Evolutionary conservation across 805 yeast genomes (phyloP), one percentile per base, ranked within the genome.

Genomic region (Candida chilensis): DNA sequence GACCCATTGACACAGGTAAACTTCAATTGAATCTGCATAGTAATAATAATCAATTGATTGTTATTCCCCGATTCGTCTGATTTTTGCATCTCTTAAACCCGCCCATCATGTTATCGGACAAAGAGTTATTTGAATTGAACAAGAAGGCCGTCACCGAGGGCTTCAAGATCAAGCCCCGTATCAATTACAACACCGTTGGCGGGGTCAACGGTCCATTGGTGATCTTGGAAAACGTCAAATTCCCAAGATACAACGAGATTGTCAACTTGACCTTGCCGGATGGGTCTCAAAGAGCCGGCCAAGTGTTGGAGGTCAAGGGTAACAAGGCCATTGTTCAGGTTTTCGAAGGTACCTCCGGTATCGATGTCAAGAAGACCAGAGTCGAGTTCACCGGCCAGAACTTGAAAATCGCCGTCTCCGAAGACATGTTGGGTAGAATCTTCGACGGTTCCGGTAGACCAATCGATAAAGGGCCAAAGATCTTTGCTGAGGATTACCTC

Each of bases 361-460:
- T 92, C 46, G 99, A 92, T 67, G 97, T 92, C 39, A 88, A 92
- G 66, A 92, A 88, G 67, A 92, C 99, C 30, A 74, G 87, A 36
- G 95, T 94, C 37, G 97, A 94, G 61, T 90, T 92, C 64, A 88
- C 98, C 24, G 98, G 99, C 38, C 78, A 90, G 56, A 84, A 77
- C 59, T 71, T 92, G 69, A 84, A 78, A 58, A 85, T 92, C 41
- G 82, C 97, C 15, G 98, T 92, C 16, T 81, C 95, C 33, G 98
- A 92, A 60, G 99, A 92, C 54, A 80, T 88, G 71, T 69, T 94
- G 52, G 99, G 99, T 41, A 82, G 99, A 70, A 84, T 92, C 41
- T 92, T 92, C 57, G 96, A 92, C 62, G 99, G 99, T 58, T 88
- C 96, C 20, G 99, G 97, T 63, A 78, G 95, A 64, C 94, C 98